phyloP scores from a whole-genome alignment of 2,329 filamentous ascomycete genomes.

The Trichoderma asperellum region DNA sequence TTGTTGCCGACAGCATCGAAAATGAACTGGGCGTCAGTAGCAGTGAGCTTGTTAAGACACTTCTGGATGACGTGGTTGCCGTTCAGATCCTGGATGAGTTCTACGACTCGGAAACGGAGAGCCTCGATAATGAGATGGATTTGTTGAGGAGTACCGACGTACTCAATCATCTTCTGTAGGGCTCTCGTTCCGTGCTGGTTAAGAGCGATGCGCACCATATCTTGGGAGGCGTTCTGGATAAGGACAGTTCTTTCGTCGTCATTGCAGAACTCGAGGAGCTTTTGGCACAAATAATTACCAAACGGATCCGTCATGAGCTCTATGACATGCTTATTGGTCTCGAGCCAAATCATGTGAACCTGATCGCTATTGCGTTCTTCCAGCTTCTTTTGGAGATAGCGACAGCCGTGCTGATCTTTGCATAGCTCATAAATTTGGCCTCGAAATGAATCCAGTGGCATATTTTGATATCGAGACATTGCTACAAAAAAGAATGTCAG shows the following conservation, averaged over 20 bases:
- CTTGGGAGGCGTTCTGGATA: constrained; percentile 84
- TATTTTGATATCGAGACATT: constrained; percentile 82
- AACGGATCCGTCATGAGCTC: constrained; percentile 99
- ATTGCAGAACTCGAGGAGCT: constrained; percentile 92
- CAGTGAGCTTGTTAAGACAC: constrained; percentile 90
- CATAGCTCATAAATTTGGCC: constrained; percentile 88
- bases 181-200: constrained; percentile 98
- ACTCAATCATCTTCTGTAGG: constrained; percentile 99
- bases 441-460: constrained; percentile 76
- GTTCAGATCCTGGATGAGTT: constrained; percentile 95
- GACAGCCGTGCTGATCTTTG: constrained; percentile 97
- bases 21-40: constrained; percentile 89
- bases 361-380: constrained; percentile 85
- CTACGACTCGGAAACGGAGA: constrained; percentile 81
- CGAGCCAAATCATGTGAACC: constrained; percentile 89
- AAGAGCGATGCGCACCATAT: constrained; percentile 90
- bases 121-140: constrained; percentile 86
- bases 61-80: constrained; percentile 99
- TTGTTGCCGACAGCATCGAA: constrained; percentile 89
- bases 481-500: constrained; percentile 42
- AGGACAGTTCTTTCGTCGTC: constrained; percentile 92
- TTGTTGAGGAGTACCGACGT: constrained; percentile 83
- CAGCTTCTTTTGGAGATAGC: constrained; percentile 95
- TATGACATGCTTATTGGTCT: constrained; percentile 91
- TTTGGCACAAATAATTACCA: constrained; percentile 99